A percentile compares a stretch with the other conserved stretches of the same genome.
phyloP scores from a whole-genome alignment of 2,329 filamentous ascomycete species.

The Fusarium palustre region DNA sequence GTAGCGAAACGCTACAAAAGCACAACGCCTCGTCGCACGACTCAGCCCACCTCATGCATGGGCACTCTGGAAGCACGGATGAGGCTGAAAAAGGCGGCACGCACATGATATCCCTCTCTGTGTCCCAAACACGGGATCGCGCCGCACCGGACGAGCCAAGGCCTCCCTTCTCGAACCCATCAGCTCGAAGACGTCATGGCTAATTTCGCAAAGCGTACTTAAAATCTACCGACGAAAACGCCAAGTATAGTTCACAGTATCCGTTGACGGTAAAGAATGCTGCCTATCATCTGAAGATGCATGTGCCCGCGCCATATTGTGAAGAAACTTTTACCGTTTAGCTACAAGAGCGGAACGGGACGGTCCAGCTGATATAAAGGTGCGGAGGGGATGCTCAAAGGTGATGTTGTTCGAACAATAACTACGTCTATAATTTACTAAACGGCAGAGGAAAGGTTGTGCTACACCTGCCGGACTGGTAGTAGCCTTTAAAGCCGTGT shows the following conservation, averaged over 20 bases:
- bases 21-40: constrained; percentile 6
- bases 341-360: constrained; percentile 33
- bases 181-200: constrained; percentile 4
- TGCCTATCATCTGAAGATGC: constrained; percentile 11
- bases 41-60: constrained; percentile 4
- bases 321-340: constrained; percentile 2
- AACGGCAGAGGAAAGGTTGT: neutral
- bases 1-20: neutral
- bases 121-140: constrained; percentile 35
- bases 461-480: constrained; percentile 7
- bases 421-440: neutral
- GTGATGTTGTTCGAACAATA: neutral
- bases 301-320: neutral
- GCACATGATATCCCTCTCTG: constrained; percentile 19
- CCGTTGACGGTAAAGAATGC: constrained; percentile 14
- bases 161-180: constrained; percentile 13
- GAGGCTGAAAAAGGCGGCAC: constrained; percentile 24
- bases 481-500: neutral
- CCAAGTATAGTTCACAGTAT: constrained; percentile 23
- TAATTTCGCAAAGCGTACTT: constrained; percentile 4
- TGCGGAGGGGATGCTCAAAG: constrained; percentile 2
- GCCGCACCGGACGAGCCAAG: constrained; percentile 30
- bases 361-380: constrained; percentile 20
- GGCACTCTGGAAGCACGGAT: constrained; percentile 32
- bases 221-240: constrained; percentile 18